phyloP scores from a whole-genome alignment of 768 basidiomycete species.

The Suillus hirtellus region DNA sequence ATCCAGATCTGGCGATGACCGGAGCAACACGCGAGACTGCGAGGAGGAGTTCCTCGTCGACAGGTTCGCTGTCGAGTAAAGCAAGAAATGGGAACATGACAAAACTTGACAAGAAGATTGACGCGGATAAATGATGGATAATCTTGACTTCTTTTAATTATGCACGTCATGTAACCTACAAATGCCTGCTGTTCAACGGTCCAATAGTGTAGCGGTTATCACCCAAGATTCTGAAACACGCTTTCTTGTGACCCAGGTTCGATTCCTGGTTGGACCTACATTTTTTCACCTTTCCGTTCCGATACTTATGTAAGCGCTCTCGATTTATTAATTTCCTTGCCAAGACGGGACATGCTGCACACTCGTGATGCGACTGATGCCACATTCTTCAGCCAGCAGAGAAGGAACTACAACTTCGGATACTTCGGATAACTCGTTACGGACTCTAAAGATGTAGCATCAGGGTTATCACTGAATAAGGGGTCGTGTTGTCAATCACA shows the following conservation, averaged over 20 bases:
- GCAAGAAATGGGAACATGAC: slow-evolving; percentile 58
- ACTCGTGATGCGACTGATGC: too few relatives aligned
- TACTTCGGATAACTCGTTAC: too few relatives aligned
- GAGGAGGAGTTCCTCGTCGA: slow-evolving; percentile 47
- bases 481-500: too few relatives aligned
- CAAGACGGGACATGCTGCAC: too few relatives aligned
- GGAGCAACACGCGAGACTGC: slow-evolving; percentile 79
- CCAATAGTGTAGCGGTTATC: slow-evolving; percentile 21
- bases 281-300: not conserved
- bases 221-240: slow-evolving; percentile 18
- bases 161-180: not conserved
- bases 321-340: too few relatives aligned
- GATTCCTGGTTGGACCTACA: slow-evolving; percentile 17
- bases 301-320: too few relatives aligned
- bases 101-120: not conserved
- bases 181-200: not conserved
- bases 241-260: slow-evolving; percentile 20
- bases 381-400: too few relatives aligned
- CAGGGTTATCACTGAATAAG: too few relatives aligned
- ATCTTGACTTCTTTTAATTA: not conserved
- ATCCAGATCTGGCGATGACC: slow-evolving; percentile 46
- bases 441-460: too few relatives aligned
- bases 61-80: slow-evolving; percentile 48
- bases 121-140: not conserved
- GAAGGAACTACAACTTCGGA: too few relatives aligned